A percentile compares a stretch with the other conserved stretches of the same genome.
These are phyloP conservation scores for Pyrenochaeta sp. DNA, from an alignment of 2,329 filamentous ascomycete species.

Conservation along the genomic window DNA sequence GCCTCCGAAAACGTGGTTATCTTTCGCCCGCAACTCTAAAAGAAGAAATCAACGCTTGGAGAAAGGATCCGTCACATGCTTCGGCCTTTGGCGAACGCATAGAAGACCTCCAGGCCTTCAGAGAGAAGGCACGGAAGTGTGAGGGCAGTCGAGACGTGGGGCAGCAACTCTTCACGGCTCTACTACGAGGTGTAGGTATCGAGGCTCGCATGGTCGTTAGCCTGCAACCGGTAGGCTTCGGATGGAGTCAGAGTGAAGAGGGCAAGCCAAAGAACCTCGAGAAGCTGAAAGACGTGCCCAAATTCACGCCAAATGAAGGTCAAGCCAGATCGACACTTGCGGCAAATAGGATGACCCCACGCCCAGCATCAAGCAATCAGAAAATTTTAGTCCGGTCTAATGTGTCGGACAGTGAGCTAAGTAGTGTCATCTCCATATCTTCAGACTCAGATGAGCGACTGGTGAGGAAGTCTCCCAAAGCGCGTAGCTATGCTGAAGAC, in stretches of 20 bases:
- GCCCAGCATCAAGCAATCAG: conserved; percentile 7
- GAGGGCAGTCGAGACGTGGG: conserved; percentile 87
- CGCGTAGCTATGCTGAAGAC: conserved; percentile 72
- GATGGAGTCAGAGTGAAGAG: conserved; percentile 87
- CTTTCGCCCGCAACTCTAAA: conserved; percentile 78
- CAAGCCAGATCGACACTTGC: conserved; percentile 10
- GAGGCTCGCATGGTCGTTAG: conserved; percentile 85
- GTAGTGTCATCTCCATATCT: conserved; percentile 53
- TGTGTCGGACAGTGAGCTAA: conserved; percentile 54
- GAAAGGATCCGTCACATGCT: conserved; percentile 67
- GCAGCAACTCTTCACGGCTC: conserved; percentile 85
- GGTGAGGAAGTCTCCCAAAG: conserved; percentile 51
- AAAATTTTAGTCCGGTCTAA: conserved; percentile 15
- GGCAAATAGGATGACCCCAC: no score
- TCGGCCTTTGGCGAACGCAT: conserved; percentile 80
- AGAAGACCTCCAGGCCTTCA: conserved; percentile 70
- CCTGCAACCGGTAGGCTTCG: conserved; percentile 86
- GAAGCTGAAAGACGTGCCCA: conserved; percentile 22
- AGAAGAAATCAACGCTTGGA: conserved; percentile 74
- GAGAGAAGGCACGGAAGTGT: conserved; percentile 71
- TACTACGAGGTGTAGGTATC: conserved; percentile 80
- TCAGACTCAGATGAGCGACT: conserved; percentile 60
- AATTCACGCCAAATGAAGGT: conserved; percentile 4
- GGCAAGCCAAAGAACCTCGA: conserved; percentile 61
- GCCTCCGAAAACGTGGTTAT: conserved; percentile 88